phyloP scores from a whole-genome alignment of 2,329 filamentous ascomycete species.

The Neonectria sp. region DNA sequence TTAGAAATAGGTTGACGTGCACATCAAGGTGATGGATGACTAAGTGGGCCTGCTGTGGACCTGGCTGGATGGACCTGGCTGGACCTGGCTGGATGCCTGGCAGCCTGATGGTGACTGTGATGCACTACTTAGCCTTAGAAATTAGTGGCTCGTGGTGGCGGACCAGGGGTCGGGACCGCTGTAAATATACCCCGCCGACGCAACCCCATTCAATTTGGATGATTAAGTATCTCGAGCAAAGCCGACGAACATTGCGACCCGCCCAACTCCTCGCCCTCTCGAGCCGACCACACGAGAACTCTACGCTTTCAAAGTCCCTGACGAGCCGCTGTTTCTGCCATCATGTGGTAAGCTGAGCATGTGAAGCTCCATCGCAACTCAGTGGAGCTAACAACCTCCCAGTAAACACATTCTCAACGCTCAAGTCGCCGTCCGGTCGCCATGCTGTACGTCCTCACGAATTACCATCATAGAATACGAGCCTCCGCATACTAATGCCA shows the following conservation, averaged over 20 bases:
- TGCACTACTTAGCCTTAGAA: background rate
- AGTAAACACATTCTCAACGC: conserved; percentile 99
- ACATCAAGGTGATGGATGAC: conserved; percentile 32
- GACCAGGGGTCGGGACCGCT: conserved; percentile 27
- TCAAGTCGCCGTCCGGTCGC: conserved; percentile 94
- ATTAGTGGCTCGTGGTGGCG: conserved; percentile 11
- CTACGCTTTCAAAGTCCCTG: background rate
- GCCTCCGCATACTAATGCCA: conserved; percentile 12
- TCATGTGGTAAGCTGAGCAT: conserved; percentile 57
- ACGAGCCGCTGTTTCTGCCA: background rate
- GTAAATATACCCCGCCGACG: conserved; percentile 34
- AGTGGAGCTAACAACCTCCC: conserved; percentile 26
- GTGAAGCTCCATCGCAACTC: background rate
- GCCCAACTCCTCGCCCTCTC: background rate
- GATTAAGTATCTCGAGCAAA: conserved; percentile 21
- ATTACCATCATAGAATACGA: background rate
- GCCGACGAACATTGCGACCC: conserved; percentile 3
- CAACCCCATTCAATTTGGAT: conserved; percentile 15
- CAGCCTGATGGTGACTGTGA: background rate
- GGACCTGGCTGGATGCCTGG: background rate
- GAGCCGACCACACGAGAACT: background rate
- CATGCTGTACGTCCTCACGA: conserved; percentile 80
- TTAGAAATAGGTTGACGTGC: conserved; percentile 17
- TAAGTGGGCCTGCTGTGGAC: conserved; percentile 10
- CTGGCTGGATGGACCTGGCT: background rate